phyloP scores from a whole-genome alignment of 768 basidiomycete genomes.

The Psilocybe sp. region DNA sequence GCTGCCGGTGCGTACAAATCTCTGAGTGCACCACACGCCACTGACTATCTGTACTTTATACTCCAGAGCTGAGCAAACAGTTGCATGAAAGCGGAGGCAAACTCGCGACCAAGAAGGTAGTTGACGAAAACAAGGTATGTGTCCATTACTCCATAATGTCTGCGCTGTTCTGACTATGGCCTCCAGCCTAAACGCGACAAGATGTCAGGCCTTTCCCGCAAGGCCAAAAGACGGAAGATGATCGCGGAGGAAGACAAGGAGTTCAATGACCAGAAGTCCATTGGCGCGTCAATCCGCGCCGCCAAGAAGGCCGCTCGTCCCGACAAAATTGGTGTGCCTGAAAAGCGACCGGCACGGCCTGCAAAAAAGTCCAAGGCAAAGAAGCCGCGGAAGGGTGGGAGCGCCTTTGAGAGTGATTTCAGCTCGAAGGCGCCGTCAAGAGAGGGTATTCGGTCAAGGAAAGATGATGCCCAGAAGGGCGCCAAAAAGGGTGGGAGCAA shows the following conservation, averaged over 20 bases:
- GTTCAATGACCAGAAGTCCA: conserved; percentile 45
- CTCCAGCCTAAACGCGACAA: conserved; percentile 73
- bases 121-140: conserved; percentile 39
- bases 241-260: conserved; percentile 79
- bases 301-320: conserved; percentile 81
- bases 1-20: conserved; percentile 59
- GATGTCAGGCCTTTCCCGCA: conserved; percentile 81
- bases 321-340: conserved; percentile 66
- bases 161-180: neutral
- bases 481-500: conserved; percentile 48
- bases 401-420: conserved; percentile 60
- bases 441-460: conserved; percentile 67
- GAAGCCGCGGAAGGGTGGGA: conserved; percentile 21
- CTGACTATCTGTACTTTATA: neutral
- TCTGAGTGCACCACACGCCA: neutral
- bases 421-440: conserved; percentile 37
- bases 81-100: conserved; percentile 62
- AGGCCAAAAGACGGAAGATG: conserved; percentile 84
- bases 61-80: conserved; percentile 71
- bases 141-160: neutral
- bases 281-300: conserved; percentile 77
- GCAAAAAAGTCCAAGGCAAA: conserved; percentile 32
- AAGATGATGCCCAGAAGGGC: conserved; percentile 52
- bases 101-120: conserved; percentile 33
- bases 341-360: conserved; percentile 24